These are phyloP conservation scores for Ceratocystis cubensis DNA, from an alignment of 2,329 filamentous ascomycete genomes.

Conservation along the genomic window DNA sequence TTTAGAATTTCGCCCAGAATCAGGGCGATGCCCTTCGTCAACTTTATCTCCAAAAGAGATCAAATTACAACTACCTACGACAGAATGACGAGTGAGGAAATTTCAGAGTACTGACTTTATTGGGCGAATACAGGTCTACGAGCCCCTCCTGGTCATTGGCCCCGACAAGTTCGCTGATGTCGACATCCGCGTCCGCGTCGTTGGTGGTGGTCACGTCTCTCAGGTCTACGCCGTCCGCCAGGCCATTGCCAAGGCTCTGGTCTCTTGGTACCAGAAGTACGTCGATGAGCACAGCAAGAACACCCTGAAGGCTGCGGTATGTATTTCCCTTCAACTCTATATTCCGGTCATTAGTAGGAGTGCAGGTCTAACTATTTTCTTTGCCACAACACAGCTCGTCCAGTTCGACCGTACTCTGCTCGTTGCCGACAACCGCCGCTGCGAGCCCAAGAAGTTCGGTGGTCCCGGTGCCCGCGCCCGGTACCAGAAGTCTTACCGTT, in stretches of 20 bases:
- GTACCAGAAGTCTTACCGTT: slow-evolving; percentile 99
- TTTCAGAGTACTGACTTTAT: slow-evolving; percentile 4
- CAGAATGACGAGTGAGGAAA: neutral
- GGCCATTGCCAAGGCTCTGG: slow-evolving; percentile 75
- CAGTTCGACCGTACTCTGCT: slow-evolving; percentile 95
- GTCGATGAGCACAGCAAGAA: slow-evolving; percentile 99
- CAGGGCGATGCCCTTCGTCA: neutral
- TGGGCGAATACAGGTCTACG: slow-evolving; percentile 60
- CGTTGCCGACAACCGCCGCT: slow-evolving; percentile 97
- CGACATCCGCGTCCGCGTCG: slow-evolving; percentile 94
- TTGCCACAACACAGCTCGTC: slow-evolving; percentile 43
- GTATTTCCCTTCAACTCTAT: neutral
- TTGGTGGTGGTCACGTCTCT: slow-evolving; percentile 93
- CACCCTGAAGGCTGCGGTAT: slow-evolving; percentile 45
- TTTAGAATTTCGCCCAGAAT: neutral
- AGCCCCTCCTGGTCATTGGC: slow-evolving; percentile 92
- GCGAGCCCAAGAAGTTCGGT: slow-evolving; percentile 97
- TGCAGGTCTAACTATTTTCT: slow-evolving; percentile 61
- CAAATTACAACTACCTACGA: neutral
- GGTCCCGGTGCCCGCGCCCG: slow-evolving; percentile 88
- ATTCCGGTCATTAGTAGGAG: neutral
- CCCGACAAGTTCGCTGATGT: slow-evolving; percentile 94
- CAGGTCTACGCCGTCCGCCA: slow-evolving; percentile 98
- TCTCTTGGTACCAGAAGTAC: slow-evolving; percentile 97
- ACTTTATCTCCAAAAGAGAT: neutral